These are phyloP conservation scores for Withania somnifera DNA, from an alignment of 305 asterid species.

Conservation along the genomic window DNA sequence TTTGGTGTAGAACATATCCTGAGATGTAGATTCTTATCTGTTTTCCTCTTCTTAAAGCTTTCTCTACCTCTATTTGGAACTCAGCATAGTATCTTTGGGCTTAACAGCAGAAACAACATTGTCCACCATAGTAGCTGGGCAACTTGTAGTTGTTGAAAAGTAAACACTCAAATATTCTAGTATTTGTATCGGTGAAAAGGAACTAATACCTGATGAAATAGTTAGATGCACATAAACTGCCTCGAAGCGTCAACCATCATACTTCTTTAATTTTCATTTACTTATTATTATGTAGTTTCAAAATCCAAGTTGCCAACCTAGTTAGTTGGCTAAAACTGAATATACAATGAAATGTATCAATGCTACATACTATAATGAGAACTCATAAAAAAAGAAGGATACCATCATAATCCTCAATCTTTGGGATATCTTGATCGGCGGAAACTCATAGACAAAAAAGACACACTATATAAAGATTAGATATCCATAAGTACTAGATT, in stretches of 20 bases:
- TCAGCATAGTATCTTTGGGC: too few relatives aligned
- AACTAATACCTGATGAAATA: too few relatives aligned
- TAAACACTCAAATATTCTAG: too few relatives aligned
- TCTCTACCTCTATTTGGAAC: slow-evolving; percentile 15
- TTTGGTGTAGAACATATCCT: slow-evolving; percentile 23
- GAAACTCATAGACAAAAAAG: too few relatives aligned
- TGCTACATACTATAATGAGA: background rate
- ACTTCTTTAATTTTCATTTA: too few relatives aligned
- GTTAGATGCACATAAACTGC: too few relatives aligned
- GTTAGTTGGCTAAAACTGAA: background rate
- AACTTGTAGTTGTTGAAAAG: too few relatives aligned
- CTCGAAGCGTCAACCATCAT: too few relatives aligned
- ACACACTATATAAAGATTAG: background rate
- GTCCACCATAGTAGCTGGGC: too few relatives aligned
- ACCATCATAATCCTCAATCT: background rate
- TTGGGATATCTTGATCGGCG: too few relatives aligned
- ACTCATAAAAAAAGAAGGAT: background rate
- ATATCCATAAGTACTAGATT: background rate
- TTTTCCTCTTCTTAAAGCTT: slow-evolving; percentile 46
- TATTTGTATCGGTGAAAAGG: too few relatives aligned
- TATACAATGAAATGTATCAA: background rate
- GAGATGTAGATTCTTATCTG: slow-evolving; percentile 26
- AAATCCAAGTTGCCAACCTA: background rate
- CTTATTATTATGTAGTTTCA: background rate
- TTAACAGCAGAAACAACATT: too few relatives aligned